Base-by-base conservation (phyloP, 306 rosid species). In the Vigna mungo region DNA sequence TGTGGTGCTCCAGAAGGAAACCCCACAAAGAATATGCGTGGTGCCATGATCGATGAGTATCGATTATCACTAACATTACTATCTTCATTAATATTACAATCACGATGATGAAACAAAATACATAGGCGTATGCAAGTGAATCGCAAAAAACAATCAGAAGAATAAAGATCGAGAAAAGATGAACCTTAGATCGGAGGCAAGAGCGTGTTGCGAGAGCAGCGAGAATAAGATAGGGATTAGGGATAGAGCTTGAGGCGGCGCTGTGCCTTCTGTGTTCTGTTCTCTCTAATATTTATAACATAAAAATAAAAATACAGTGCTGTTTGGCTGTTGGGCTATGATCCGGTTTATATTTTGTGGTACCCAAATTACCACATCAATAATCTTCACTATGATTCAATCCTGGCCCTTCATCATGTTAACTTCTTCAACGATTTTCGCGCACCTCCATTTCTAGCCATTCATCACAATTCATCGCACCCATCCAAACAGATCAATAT, bases 201-300 rank as follows among this genome's bases (percentile, higher is more conserved):
- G 34, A 23, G 70, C 17, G 6, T 30, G 10, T 0, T 0, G 6
- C 48, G 30, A 10, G 16, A 5, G 11, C 6, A 21, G 5, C 11
- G 21, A 3, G 7, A 1, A 16, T 0, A 9, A 17, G 48, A 37
- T 4, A 61, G 30, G 21, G 13, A 67, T 46, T 37, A 55, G 77
- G 52, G 69, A 74, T 74, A 13, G 51, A 62, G 37, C 27, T 10
- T 27, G 46, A 62, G 62, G 16, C 79, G 79, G 62, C 63, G 51
- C 16, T 18, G 23, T 9, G 48, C 1, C 49, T 3, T 44, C 15
- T 44, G 49, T 54, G 62, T 7, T 15, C 17, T 52, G 34, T 21
- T 3, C 7, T 70, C 17, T 70, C 41, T 47, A 21, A 16, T 68
- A 51, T 70, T 52, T 51, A 32, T 51, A 49, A 27, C 21, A 34